phyloP scores from a whole-genome alignment of 495 filamentous ascomycete species.

The Oidiodendron maius region DNA sequence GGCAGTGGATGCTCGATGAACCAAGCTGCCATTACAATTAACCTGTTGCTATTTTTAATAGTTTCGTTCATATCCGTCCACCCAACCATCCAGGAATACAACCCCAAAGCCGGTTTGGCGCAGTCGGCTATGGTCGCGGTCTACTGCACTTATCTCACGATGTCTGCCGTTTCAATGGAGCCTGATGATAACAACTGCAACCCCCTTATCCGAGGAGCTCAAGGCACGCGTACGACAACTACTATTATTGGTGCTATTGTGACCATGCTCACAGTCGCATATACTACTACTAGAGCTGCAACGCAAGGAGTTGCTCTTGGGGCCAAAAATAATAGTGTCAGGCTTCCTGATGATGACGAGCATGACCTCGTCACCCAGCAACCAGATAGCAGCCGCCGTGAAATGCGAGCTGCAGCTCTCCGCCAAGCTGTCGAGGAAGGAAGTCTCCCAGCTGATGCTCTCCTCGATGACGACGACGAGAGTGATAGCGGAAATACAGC shows the following conservation, averaged over 20 bases:
- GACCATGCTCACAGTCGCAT: slow-evolving; percentile 95
- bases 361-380: slow-evolving; percentile 90
- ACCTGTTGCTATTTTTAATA: slow-evolving; percentile 75
- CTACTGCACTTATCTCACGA: slow-evolving; percentile 97
- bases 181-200: slow-evolving; percentile 95
- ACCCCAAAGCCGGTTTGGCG: slow-evolving; percentile 86
- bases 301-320: slow-evolving; percentile 87
- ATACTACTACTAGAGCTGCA: slow-evolving; percentile 93
- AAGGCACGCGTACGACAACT: slow-evolving; percentile 83
- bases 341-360: slow-evolving; percentile 54
- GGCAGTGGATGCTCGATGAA: slow-evolving; percentile 83
- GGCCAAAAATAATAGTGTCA: slow-evolving; percentile 54
- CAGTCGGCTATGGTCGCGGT: slow-evolving; percentile 96
- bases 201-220: slow-evolving; percentile 80
- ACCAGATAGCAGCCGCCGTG: slow-evolving; percentile 61
- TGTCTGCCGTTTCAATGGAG: slow-evolving; percentile 98
- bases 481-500: slow-evolving; percentile 47
- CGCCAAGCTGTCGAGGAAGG: slow-evolving; percentile 89
- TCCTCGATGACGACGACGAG: slow-evolving; percentile 76
- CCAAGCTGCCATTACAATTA: slow-evolving; percentile 72
- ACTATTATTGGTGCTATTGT: slow-evolving; percentile 88
- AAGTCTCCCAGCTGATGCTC: slow-evolving; percentile 81
- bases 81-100: slow-evolving; percentile 83
- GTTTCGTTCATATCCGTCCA: slow-evolving; percentile 84
- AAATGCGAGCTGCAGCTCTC: slow-evolving; percentile 89